Evolutionary conservation across 179 eudicot species (phyloP), one percentile per base, ranked within the genome.

Genomic region (Vitellaria paradoxa): DNA sequence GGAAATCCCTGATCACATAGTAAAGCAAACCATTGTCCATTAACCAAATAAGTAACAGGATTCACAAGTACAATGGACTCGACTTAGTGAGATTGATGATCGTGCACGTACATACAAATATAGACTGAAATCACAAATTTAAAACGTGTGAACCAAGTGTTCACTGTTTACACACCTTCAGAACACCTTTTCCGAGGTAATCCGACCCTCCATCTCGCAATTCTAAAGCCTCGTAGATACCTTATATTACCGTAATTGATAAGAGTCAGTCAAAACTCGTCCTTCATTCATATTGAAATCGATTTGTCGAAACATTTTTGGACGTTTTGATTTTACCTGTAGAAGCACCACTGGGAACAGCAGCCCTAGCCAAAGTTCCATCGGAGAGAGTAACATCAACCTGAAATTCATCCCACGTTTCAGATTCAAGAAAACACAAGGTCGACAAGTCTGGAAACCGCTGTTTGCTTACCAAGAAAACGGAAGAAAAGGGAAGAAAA

Each of bases 311-410:
- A 2, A 71, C 47, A 10, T 70, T 49, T 55, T 15, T 14, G 11
- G 11, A 73, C 45, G 76, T 81, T 30, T 18, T 1, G 21, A 57
- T 1, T 21, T 82, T 75, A 90, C 94, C 94, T 47, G 94, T 90
- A 71, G 94, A 90, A 73, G 94, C 94, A 82, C 94, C 94, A 77
- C 94, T 90, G 49, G 94, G 94, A 78, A 90, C 94, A 69, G 94
- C 94, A 20, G 94, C 94, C 82, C 94, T 90, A 68, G 90, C 94
- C 26, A 66, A 56, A 64, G 92, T 82, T 68, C 89, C 94, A 56
- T 90, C 88, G 10, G 73, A 76, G 52, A 89, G 86, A 56, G 81
- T 84, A 14, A 87, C 50, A 79, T 89, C 93, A 80, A 85, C 88
- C 92, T 89, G 78, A 47, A 83, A 81, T 57, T 30, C 37, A 26